Evolutionary conservation across 1,284 basidiomycete species (phyloP).

Genomic region (Neonothopanus nambi): DNA sequence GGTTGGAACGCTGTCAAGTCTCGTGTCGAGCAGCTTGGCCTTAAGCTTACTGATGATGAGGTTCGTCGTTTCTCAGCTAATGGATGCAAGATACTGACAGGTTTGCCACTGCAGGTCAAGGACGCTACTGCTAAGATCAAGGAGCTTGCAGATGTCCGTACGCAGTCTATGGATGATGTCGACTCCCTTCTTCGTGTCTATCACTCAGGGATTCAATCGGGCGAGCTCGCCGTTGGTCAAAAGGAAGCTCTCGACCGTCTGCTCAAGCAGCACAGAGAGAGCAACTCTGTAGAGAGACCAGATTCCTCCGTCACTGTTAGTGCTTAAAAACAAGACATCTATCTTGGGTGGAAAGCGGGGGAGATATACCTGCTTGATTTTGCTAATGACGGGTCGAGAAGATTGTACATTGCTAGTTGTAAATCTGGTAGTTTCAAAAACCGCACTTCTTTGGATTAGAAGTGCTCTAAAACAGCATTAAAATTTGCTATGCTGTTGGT

Average conservation of each 20-base stretch:
- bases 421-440: too few species aligned
- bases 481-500: too few species aligned
- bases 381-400: too few species aligned
- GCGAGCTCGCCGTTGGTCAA: conserved; percentile 86
- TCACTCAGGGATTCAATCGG: conserved; percentile 86
- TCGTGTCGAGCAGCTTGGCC: conserved; percentile 94
- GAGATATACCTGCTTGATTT: too few species aligned
- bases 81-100: background rate
- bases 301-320: too few species aligned
- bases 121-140: conserved; percentile 99
- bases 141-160: conserved; percentile 97
- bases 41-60: conserved; percentile 84
- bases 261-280: conserved; percentile 65
- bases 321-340: too few species aligned
- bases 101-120: conserved; percentile 68
- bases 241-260: conserved; percentile 84
- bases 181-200: conserved; percentile 96
- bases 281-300: too few species aligned
- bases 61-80: conserved; percentile 34
- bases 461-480: too few species aligned
- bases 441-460: too few species aligned
- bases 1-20: conserved; percentile 99
- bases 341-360: too few species aligned
- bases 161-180: conserved; percentile 99
- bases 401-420: too few species aligned